Evolutionary conservation across 2,329 filamentous ascomycete species (phyloP), one percentile per base, ranked within the genome.

Genomic region (Stachybotrys echinatus): DNA sequence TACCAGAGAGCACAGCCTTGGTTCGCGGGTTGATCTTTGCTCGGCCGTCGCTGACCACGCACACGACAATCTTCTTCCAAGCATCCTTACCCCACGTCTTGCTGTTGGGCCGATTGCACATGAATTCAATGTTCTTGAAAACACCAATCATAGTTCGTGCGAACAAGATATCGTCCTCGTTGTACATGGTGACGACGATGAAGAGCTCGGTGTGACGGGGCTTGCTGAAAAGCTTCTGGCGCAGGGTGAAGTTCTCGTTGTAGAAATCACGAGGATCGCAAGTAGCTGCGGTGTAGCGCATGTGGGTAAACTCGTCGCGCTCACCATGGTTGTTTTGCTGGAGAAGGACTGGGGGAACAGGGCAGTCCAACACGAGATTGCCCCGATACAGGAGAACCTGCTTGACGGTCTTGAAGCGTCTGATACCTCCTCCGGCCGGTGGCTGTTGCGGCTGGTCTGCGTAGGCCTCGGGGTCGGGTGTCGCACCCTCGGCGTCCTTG

Each of bases 41-140:
- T 81, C 94, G 91, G 52, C 94, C 94, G 63, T 99, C 94, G 61
- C 91, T 96, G 57, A 99, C 94, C 42, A 99, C 84, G 67, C 92
- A 97, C 12, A 99, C 94, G 10, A 99, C 94, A 61, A 99, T 97
- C 77, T 99, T 99, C 76, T 99, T 97, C 94, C 94, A 99, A 5
- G 92, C 92, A 61, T 96, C 90, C 68, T 95, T 94, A 57, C 94
- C 94, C 94, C 94, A 99, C 1, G 92, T 97, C 73, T 96, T 95
- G 72, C 91, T 96, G 66, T 88, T 90, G 43, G 86, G 90, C 46
- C 92, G 83, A 53, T 88, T 90, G 70, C 94, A 96, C 89, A 99
- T 96, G 75, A 92, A 92, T 68, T 96, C 92, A 58, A 99, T 89
- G 68, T 99, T 99, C 74, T 99, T 97, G 77, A 97, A 92, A 5